Conservation (phyloP, 176 grass and related monocot species). For the Oryza meridionalis region DNA sequence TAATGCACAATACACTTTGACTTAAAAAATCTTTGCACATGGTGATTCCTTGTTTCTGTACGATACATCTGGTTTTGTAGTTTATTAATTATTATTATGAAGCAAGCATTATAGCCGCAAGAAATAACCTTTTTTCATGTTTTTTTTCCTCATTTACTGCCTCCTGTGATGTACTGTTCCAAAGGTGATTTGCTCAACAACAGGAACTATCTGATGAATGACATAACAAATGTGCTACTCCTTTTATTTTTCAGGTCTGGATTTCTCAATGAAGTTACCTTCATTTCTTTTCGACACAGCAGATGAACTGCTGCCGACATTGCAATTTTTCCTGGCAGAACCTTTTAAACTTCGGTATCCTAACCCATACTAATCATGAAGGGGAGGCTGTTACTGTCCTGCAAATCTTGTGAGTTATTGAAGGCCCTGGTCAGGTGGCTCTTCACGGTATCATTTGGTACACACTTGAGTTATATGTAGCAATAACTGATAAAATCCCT, state of each 20-base stretch:
- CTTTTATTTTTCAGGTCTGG: slow-evolving; percentile 24
- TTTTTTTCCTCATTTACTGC: neutral
- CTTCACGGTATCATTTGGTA: neutral
- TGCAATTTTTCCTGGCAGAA: slow-evolving; percentile 16
- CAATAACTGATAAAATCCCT: slow-evolving; percentile 15
- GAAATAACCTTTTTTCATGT: neutral
- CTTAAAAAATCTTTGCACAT: neutral
- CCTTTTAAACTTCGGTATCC: slow-evolving; percentile 27
- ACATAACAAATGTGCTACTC: slow-evolving; percentile 8
- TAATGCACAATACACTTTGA: neutral
- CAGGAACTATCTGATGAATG: neutral
- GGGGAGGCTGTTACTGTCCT: neutral
- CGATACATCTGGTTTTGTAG: slow-evolving; percentile 5
- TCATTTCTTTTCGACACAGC: slow-evolving; percentile 19
- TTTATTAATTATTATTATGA: slow-evolving; percentile 3
- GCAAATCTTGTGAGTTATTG: slow-evolving; percentile 31
- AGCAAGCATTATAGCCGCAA: neutral
- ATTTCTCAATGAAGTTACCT: slow-evolving; percentile 12
- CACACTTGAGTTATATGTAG: neutral
- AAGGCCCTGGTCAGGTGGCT: slow-evolving; percentile 6
- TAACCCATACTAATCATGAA: slow-evolving; percentile 28
- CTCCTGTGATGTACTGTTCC: neutral
- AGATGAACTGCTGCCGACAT: slow-evolving; percentile 24
- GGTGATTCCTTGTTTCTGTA: neutral
- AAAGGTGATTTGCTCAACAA: slow-evolving; percentile 24